Base-by-base conservation (phyloP, 805 yeast genomes). In the Yamadazyma akitaensis region DNA sequence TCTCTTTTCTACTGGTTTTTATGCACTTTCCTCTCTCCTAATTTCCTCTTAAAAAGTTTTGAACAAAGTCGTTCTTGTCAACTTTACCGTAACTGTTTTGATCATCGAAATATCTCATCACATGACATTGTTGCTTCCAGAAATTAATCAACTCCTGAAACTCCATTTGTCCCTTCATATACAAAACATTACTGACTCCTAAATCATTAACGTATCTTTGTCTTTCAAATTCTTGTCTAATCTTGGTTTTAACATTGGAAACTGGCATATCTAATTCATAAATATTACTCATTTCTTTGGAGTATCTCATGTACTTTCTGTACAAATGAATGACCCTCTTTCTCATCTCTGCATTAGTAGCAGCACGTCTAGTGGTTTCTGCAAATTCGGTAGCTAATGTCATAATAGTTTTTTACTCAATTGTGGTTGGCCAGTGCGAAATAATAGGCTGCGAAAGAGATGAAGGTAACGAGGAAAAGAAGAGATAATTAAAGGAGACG, bases 81-180 rank as follows among this genome's bases (percentile, higher is more conserved):
- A 80, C 77, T 37, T 72, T 73, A 53, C 74, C 75, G 54, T 85
- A 78, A 30, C 71, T 72, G 37, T 76, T 77, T 63, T 78, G 84
- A 56, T 82, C 82, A 55, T 83, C 87, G 57, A 88, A 88, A 72
- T 84, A 88, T 68, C 84, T 81, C 82, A 85, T 74, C 38, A 88
- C 88, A 65, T 88, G 95, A 53, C 91, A 80, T 62, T 80, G 82
- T 73, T 88, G 96, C 65, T 88, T 88, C 96, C 96, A 88, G 73
- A 88, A 88, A 69, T 88, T 88, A 59, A 84, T 77, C 60, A 87
- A 76, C 62, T 88, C 96, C 70, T 88, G 96, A 68, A 82, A 88
- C 65, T 88, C 96, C 94, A 86, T 86, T 60, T 86, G 90, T 6
- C 92, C 96, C 71, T 87, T 85, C 70, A 86, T 81, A 55, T 80